These are phyloP conservation scores for Fusarium pseudoanthophilum DNA, from an alignment of 2,329 filamentous ascomycete species.

Conservation along the genomic window DNA sequence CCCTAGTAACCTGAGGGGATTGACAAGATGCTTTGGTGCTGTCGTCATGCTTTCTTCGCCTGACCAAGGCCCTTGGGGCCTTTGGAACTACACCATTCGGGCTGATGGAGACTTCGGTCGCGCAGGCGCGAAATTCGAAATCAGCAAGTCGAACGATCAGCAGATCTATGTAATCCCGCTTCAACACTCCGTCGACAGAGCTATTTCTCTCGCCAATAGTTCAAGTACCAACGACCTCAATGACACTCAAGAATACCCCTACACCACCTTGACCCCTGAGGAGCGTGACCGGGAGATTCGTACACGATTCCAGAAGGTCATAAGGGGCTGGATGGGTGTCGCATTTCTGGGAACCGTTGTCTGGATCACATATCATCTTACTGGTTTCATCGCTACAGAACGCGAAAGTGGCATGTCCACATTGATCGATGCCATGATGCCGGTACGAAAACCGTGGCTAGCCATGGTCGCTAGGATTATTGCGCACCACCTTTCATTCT, in stretches of 20 bases:
- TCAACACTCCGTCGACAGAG: slow-evolving; percentile 79
- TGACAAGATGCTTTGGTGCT: slow-evolving; percentile 78
- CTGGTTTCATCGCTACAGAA: slow-evolving; percentile 86
- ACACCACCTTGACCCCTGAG: slow-evolving; percentile 75
- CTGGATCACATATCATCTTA: slow-evolving; percentile 86
- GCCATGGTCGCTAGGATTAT: slow-evolving; percentile 81
- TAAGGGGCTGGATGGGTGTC: slow-evolving; percentile 81
- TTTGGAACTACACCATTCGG: slow-evolving; percentile 89
- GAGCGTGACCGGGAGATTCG: slow-evolving; percentile 75
- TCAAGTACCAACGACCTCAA: slow-evolving; percentile 53
- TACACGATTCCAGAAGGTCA: slow-evolving; percentile 72
- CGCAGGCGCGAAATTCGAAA: slow-evolving; percentile 71
- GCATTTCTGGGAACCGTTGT: slow-evolving; percentile 83
- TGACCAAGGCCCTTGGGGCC: slow-evolving; percentile 69
- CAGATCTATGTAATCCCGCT: slow-evolving; percentile 83
- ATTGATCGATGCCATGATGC: slow-evolving; percentile 91
- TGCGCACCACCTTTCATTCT: slow-evolving; percentile 83
- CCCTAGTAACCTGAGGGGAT: slow-evolving; percentile 71
- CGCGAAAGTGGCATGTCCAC: slow-evolving; percentile 89
- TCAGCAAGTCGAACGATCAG: slow-evolving; percentile 75
- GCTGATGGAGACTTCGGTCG: slow-evolving; percentile 73
- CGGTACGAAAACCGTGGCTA: slow-evolving; percentile 77
- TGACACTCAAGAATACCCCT: slow-evolving; percentile 73
- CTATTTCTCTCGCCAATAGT: slow-evolving; percentile 70
- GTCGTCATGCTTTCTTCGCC: slow-evolving; percentile 82